phyloP scores from a whole-genome alignment of 192 early-diverging fungal genomes.

The Backusella tarrabulga region DNA sequence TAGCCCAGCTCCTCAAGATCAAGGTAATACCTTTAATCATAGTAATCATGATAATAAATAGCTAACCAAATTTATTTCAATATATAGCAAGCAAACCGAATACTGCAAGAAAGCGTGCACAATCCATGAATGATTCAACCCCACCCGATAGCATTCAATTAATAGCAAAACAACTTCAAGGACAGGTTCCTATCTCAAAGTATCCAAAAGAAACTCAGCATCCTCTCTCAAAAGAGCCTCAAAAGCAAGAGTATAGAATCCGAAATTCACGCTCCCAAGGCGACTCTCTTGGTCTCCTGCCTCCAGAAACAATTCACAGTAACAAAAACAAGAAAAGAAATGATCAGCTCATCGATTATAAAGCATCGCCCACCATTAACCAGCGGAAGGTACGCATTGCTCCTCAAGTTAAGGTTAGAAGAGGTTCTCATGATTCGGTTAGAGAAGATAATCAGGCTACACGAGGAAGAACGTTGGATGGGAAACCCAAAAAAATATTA shows the following conservation, averaged over 20 bases:
- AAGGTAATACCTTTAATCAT: background rate
- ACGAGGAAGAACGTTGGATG: background rate
- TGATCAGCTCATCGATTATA: background rate
- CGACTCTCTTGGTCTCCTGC: slow-evolving; percentile 15
- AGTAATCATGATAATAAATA: background rate
- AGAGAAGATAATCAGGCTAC: slow-evolving; percentile 4
- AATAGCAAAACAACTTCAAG: background rate
- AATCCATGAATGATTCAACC: slow-evolving; percentile 9
- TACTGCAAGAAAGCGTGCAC: background rate
- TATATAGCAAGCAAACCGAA: background rate
- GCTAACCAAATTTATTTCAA: background rate
- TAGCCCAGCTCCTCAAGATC: background rate
- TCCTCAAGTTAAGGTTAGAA: slow-evolving; percentile 22
- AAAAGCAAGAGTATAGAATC: background rate
- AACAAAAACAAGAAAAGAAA: background rate
- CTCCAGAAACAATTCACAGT: background rate
- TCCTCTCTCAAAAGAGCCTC: background rate
- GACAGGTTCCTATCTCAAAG: slow-evolving; percentile 5
- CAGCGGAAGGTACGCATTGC: slow-evolving; percentile 33
- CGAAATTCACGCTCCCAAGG: slow-evolving; percentile 23
- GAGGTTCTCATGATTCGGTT: slow-evolving; percentile 24
- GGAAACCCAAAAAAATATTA: background rate
- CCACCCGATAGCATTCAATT: slow-evolving; percentile 6
- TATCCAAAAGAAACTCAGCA: background rate
- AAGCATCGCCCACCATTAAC: background rate